phyloP scores from a whole-genome alignment of 768 basidiomycete genomes.

The Rhodosporidiobolus sp. region DNA sequence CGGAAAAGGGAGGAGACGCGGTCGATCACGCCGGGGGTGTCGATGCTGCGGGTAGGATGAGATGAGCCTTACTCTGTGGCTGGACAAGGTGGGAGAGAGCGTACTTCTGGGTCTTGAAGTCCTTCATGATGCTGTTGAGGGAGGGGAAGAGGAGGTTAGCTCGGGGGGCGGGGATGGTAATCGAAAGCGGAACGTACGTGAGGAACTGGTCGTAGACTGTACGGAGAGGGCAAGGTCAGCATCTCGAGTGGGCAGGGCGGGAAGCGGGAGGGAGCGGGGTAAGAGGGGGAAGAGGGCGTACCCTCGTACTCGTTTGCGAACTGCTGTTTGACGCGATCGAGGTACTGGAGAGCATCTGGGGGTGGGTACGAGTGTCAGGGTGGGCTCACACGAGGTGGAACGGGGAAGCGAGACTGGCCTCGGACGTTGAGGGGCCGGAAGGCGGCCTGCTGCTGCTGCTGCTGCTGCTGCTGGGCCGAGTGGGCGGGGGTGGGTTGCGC shows the following conservation, averaged over 20 bases:
- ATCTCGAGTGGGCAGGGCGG: not conserved
- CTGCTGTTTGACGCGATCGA: conserved; percentile 47
- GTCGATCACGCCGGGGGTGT: conserved; percentile 94
- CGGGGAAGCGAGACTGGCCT: conserved; percentile 4
- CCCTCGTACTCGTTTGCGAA: conserved; percentile 43
- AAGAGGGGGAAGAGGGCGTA: not conserved
- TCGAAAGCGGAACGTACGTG: conserved; percentile 1
- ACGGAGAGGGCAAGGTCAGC: no score
- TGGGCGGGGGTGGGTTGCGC: not conserved
- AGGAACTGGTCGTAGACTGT: conserved; percentile 41
- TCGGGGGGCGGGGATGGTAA: not conserved
- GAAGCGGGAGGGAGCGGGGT: not conserved
- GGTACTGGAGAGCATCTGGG: conserved; percentile 46
- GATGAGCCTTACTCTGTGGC: not conserved
- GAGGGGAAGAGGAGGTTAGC: conserved; percentile 46
- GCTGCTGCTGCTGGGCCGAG: not conserved
- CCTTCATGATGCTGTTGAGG: conserved; percentile 80
- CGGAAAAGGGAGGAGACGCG: conserved; percentile 90
- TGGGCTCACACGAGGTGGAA: fast-evolving
- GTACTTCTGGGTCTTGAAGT: conserved; percentile 84
- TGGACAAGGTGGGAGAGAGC: not conserved
- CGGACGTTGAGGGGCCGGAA: conserved; percentile 38
- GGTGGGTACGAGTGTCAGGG: not conserved
- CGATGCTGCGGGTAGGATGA: conserved; percentile 63
- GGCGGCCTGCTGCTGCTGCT: conserved; percentile 3